A percentile compares a stretch with the other conserved stretches of the same genome.
Conservation (phyloP, 768 basidiomycete genomes). For the Pholiota molesta region DNA sequence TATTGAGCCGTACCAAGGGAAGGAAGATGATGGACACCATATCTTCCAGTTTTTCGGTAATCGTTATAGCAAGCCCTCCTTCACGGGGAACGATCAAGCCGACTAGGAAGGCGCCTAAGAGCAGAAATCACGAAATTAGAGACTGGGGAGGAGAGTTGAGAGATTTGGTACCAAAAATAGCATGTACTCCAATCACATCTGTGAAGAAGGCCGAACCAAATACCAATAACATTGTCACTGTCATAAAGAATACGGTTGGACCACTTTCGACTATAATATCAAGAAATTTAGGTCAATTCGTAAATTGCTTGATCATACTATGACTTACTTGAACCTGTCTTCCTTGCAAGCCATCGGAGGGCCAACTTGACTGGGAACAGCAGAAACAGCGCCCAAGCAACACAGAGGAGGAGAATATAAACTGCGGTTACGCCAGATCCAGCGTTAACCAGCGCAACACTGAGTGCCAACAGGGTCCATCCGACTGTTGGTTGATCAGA, state of each 20-base stretch:
- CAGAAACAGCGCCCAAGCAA: constrained; percentile 82
- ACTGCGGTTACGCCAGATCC: constrained; percentile 81
- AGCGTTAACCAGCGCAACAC: constrained; percentile 91
- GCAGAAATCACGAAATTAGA: neutral
- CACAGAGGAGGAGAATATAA: constrained; percentile 78
- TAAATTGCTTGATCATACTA: neutral
- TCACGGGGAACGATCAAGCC: constrained; percentile 86
- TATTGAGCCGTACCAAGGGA: constrained; percentile 60
- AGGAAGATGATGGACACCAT: constrained; percentile 90
- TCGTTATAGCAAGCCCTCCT: constrained; percentile 79
- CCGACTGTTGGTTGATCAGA: constrained; percentile 47
- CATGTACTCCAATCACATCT: constrained; percentile 89
- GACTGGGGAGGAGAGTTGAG: neutral
- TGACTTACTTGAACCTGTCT: constrained; percentile 71
- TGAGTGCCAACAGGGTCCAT: constrained; percentile 88
- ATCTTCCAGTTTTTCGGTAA: constrained; percentile 98
- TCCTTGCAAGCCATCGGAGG: constrained; percentile 72
- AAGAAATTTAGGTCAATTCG: neutral
- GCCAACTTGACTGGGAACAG: constrained; percentile 64
- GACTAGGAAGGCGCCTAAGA: constrained; percentile 74
- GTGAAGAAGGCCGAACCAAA: constrained; percentile 93
- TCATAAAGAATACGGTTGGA: constrained; percentile 91
- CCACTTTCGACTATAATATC: constrained; percentile 59
- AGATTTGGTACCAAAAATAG: constrained; percentile 74
- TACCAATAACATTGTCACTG: constrained; percentile 73